Base-by-base conservation (phyloP, 768 basidiomycete genomes). In the Russula griseocarnosa region DNA sequence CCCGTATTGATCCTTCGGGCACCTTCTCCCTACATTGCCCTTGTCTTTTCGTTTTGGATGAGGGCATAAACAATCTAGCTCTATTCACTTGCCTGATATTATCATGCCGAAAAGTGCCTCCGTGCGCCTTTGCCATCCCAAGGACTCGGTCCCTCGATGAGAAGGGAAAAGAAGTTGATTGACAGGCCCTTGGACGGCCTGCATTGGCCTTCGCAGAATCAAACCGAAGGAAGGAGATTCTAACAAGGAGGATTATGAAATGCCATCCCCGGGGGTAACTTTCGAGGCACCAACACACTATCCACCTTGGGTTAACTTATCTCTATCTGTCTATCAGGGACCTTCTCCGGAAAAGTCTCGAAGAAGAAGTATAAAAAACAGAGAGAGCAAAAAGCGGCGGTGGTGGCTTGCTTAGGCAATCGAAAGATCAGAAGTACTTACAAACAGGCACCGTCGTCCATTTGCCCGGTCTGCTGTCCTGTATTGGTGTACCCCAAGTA, bases 361-460 rank as follows among this genome's bases (percentile, higher is more conserved):
- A 61, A 61, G n/a, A n/a, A 22, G n/a, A 61, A 30, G 30, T n/a
- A 60, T 8, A 20, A 24, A 47, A 46, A 18, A 50, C 24, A 22
- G 18, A 34, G 8, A 46, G 34, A 10, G 13, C 36, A 6, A 14
- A 14, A 13, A 2, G n/a, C 18, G 52, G 49, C 26, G 26, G 47
- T 26, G 36, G 47, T 54, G 32, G 42, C 60, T 26, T 20, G 13
- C 50, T 60, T 42, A 42, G 59, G 59, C 59, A 60, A 60, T 52
- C 38, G 38, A 28, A 59, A 58, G 34, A 36, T 58, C 58, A 50
- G 47, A 50, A 55, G 36, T 49, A 50, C 38, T 18, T 26, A 59
- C 18, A 49, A 20, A 50, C 58, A 59, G 58, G 58, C 49, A 59
- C 58, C 53, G 34, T 9, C 32, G 24, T 59, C 57, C 57, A 47